Conservation (phyloP, 345 rosid genomes). For the Dovyalis caffra region DNA sequence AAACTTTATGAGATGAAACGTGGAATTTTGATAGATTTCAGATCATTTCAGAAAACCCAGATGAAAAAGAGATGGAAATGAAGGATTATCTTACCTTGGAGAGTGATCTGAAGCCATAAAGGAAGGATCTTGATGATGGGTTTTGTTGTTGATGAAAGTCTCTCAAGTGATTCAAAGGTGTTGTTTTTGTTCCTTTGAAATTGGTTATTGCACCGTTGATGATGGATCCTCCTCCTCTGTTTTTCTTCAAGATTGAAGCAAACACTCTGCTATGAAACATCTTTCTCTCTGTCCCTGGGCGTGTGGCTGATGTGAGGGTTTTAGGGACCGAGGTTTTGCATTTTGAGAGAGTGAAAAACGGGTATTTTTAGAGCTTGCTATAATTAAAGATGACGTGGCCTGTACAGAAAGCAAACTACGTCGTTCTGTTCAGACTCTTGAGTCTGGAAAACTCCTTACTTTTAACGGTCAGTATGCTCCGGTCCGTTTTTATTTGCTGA, state of each 20-base stretch:
- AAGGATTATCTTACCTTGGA: slow-evolving; percentile 28
- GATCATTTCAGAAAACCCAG: background rate
- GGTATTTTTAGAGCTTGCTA: too few relatives aligned
- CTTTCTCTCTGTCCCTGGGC: slow-evolving; percentile 15
- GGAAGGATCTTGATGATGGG: slow-evolving; percentile 36
- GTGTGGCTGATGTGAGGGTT: slow-evolving; percentile 9
- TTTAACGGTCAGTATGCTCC: too few relatives aligned
- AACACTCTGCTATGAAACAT: slow-evolving; percentile 52
- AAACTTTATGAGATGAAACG: background rate
- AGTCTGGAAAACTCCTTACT: too few relatives aligned
- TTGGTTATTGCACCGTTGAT: slow-evolving; percentile 23
- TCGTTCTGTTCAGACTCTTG: too few relatives aligned
- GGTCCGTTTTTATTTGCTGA: too few relatives aligned
- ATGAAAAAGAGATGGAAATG: background rate
- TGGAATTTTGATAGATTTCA: background rate
- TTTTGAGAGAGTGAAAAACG: too few relatives aligned
- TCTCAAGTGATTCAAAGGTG: slow-evolving; percentile 28
- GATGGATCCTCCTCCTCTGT: slow-evolving; percentile 20
- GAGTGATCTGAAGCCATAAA: slow-evolving; percentile 42
- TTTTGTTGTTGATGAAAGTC: slow-evolving; percentile 7
- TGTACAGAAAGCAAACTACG: too few relatives aligned
- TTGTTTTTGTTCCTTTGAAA: slow-evolving; percentile 30
- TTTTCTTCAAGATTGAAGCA: slow-evolving; percentile 56
- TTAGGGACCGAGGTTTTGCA: background rate
- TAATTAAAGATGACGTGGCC: too few relatives aligned